Percentiles rank a stretch among this genome's conserved stretches.
phyloP scores from a whole-genome alignment of 345 rosid genomes.

The Eucalyptus brandiana region DNA sequence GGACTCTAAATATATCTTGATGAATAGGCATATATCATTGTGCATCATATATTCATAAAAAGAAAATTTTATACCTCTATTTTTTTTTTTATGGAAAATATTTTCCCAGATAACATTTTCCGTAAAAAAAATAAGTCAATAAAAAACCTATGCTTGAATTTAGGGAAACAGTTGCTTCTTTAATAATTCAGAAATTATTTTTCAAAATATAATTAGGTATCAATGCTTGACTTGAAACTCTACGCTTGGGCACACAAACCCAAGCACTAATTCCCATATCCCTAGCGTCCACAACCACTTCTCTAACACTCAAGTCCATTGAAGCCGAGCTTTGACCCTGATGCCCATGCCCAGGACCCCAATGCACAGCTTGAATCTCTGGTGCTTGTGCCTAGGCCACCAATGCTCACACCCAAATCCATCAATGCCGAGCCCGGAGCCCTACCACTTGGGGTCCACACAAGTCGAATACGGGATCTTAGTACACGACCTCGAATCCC shows the following conservation, averaged over 20 bases:
- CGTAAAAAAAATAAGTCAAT: no score
- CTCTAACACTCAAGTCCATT: not conserved
- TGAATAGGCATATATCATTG: not conserved
- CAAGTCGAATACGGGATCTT: fast-evolving
- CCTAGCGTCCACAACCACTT: not conserved
- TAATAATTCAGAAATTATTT: no score
- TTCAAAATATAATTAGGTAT: no score
- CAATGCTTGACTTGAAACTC: not conserved
- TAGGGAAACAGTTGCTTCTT: no score
- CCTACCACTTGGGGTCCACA: not conserved
- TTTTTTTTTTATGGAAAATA: not conserved
- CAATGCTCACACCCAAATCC: not conserved
- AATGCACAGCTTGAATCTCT: no score
- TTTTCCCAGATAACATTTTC: no score
- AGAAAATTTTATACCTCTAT: not conserved
- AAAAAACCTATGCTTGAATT: no score
- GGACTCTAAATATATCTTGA: not conserved
- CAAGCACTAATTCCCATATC: not conserved
- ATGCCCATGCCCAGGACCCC: no score
- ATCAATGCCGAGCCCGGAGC: not conserved
- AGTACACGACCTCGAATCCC: not conserved
- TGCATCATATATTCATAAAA: not conserved
- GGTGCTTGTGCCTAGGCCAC: not conserved
- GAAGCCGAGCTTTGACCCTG: not conserved
- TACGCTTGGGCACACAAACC: not conserved